Evolutionary conservation across 805 yeast species (phyloP).

Genomic region (Saccharomycopsis sp.): DNA sequence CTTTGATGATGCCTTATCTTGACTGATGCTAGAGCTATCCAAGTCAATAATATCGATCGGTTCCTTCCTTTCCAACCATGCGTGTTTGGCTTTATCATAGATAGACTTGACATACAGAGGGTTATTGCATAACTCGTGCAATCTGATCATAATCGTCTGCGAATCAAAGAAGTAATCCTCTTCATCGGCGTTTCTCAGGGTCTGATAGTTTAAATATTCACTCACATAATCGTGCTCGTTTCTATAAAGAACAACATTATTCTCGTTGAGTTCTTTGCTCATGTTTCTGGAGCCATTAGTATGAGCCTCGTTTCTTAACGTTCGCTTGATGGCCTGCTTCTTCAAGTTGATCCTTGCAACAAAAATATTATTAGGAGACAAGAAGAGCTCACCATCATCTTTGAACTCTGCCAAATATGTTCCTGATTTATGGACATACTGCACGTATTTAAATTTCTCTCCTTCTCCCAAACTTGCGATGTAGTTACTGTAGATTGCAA

Average conservation of each 20-base stretch:
- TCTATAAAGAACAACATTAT: background rate
- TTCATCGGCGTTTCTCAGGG: constrained; percentile 20
- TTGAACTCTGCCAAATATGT: constrained; percentile 82
- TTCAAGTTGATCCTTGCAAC: constrained; percentile 62
- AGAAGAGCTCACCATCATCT: constrained; percentile 66
- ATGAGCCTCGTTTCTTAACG: background rate
- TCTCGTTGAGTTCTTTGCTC: background rate
- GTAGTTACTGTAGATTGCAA: background rate
- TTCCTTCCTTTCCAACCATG: constrained; percentile 35
- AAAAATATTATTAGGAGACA: constrained; percentile 85
- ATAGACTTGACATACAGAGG: constrained; percentile 41
- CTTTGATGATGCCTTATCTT: constrained; percentile 10
- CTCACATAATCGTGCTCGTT: constrained; percentile 11
- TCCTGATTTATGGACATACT: constrained; percentile 86
- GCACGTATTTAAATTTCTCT: constrained; percentile 46
- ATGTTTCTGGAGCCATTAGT: background rate
- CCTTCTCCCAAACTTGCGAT: background rate
- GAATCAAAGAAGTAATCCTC: constrained; percentile 44
- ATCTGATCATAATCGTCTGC: constrained; percentile 65
- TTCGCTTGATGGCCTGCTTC: constrained; percentile 23
- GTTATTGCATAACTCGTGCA: constrained; percentile 55
- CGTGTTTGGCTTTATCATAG: constrained; percentile 52
- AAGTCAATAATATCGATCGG: constrained; percentile 24
- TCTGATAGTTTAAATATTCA: constrained; percentile 10
- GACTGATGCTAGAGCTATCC: background rate